Conservation (phyloP, 2,329 filamentous ascomycete genomes). For the Hypoxylon sp. region DNA sequence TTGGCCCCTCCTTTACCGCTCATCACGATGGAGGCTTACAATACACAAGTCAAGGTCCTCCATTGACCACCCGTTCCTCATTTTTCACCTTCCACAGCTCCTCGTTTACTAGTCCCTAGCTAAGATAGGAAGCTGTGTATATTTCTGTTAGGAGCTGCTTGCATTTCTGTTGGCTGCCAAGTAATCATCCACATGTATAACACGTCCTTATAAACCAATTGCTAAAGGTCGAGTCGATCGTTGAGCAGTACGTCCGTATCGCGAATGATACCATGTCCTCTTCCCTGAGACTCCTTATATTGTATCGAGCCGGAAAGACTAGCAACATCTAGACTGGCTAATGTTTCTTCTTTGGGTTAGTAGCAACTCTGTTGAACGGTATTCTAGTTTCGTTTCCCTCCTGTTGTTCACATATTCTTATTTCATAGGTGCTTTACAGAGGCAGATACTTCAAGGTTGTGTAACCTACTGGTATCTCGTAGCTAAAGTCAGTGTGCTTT, state of each 20-base stretch:
- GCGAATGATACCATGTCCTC: constrained; percentile 1
- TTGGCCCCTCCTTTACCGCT: neutral
- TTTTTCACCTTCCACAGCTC: neutral
- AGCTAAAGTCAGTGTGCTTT: constrained; percentile 8
- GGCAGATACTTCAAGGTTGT: neutral
- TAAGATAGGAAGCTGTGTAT: constrained; percentile 33
- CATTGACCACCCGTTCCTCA: neutral
- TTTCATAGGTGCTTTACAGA: neutral
- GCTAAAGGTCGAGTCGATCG: neutral
- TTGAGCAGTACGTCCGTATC: neutral
- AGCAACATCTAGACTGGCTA: neutral
- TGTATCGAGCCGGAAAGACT: neutral
- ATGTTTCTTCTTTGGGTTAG: constrained; percentile 6
- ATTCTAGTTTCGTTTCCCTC: neutral
- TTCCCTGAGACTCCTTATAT: neutral
- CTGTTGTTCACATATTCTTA: neutral
- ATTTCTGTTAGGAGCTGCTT: constrained; percentile 16
- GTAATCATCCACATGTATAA: constrained; percentile 7
- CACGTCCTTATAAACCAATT: neutral
- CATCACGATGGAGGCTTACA: neutral
- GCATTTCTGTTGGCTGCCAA: constrained; percentile 13
- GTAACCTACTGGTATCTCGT: neutral
- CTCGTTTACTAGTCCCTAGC: constrained; percentile 14
- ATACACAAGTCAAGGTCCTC: neutral
- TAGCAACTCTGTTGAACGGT: neutral